phyloP scores from a whole-genome alignment of 1,139 yeast species.

The Pichiaceae sp. region DNA sequence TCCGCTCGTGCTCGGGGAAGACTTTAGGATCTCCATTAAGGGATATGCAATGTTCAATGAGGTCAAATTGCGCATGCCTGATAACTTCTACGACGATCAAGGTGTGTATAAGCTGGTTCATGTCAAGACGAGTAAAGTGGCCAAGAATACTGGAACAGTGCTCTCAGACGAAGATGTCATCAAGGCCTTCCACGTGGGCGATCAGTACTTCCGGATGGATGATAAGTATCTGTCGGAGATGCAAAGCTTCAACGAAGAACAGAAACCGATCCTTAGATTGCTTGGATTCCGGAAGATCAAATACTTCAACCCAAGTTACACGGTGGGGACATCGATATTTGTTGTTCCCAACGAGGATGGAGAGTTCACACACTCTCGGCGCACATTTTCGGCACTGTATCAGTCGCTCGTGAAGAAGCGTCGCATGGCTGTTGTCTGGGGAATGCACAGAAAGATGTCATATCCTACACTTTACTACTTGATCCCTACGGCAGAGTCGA shows the following conservation, averaged over 20 bases:
- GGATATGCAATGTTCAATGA: slow-evolving; percentile 62
- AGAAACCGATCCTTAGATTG: slow-evolving; percentile 39
- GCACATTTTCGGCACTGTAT: slow-evolving; percentile 62
- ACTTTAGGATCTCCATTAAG: slow-evolving; percentile 52
- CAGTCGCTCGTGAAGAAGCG: slow-evolving; percentile 44
- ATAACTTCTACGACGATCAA: slow-evolving; percentile 42
- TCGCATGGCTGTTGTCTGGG: slow-evolving; percentile 67
- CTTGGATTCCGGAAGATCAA: slow-evolving; percentile 54
- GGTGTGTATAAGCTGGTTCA: slow-evolving; percentile 47
- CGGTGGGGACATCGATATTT: slow-evolving; percentile 48
- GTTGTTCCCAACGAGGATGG: slow-evolving; percentile 48
- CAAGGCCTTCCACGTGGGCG: slow-evolving; percentile 37
- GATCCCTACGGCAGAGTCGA: slow-evolving; percentile 37
- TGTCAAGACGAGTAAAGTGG: slow-evolving; percentile 31
- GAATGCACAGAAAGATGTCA: slow-evolving; percentile 47
- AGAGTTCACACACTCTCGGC: slow-evolving; percentile 50
- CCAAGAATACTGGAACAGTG: slow-evolving; percentile 36
- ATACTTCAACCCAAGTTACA: slow-evolving; percentile 43
- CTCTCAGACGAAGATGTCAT: slow-evolving; percentile 26
- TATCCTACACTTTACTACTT: slow-evolving; percentile 54
- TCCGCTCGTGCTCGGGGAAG: slow-evolving; percentile 41
- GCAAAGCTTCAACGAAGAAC: slow-evolving; percentile 27
- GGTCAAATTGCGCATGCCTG: slow-evolving; percentile 38
- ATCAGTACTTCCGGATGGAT: slow-evolving; percentile 32
- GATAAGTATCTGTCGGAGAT: slow-evolving; percentile 27